phyloP scores from a whole-genome alignment of 352 stramenopile genomes.

The Phytophthora pistaciae region DNA sequence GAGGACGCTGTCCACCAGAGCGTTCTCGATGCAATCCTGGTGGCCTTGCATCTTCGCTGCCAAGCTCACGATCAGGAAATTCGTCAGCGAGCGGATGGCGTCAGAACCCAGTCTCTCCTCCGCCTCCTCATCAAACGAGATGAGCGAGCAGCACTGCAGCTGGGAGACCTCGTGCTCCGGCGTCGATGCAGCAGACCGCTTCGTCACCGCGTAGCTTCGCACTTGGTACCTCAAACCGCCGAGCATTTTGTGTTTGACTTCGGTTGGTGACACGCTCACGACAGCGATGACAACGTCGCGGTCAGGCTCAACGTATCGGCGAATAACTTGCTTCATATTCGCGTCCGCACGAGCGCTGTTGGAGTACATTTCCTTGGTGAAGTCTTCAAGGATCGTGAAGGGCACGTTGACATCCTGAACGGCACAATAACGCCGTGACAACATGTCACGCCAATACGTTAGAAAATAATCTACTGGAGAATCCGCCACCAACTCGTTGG shows the following conservation, averaged over 20 bases:
- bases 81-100: conserved; percentile 20
- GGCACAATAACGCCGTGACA: too few species aligned
- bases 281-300: conserved; percentile 43
- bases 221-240: conserved; percentile 25
- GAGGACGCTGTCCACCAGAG: conserved; percentile 27
- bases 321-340: conserved; percentile 33
- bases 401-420: conserved; percentile 38
- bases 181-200: conserved; percentile 24
- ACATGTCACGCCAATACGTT: not conserved
- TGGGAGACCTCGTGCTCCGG: conserved; percentile 27
- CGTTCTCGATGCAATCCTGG: conserved; percentile 31
- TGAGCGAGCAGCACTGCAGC: conserved; percentile 30
- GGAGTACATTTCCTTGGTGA: conserved; percentile 32
- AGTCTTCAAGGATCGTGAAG: conserved; percentile 41
- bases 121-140: conserved; percentile 28
- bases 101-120: conserved; percentile 9
- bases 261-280: conserved; percentile 30
- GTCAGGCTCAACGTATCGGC: conserved; percentile 36
- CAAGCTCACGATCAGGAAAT: conserved; percentile 30
- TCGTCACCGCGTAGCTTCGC: conserved; percentile 26
- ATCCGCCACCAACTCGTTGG: too few species aligned
- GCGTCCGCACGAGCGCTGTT: conserved; percentile 32
- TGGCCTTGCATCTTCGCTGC: conserved; percentile 14
- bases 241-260: conserved; percentile 31
- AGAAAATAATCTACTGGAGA: too few species aligned